phyloP scores from a whole-genome alignment of 352 stramenopile species.

The Aphanomyces cochlioides region DNA sequence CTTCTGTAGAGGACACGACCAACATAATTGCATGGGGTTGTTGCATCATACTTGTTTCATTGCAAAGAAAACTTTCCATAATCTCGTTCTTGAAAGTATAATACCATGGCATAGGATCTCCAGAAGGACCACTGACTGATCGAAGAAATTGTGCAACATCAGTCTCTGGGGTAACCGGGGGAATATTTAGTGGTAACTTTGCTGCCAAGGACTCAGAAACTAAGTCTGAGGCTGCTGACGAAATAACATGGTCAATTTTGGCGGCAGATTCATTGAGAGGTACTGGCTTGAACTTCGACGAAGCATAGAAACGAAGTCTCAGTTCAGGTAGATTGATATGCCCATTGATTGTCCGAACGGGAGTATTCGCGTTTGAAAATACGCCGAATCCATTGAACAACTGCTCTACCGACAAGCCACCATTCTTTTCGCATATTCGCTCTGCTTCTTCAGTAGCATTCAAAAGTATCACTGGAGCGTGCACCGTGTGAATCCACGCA shows the following conservation, averaged over 20 bases:
- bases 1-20: constrained; percentile 77
- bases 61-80: constrained; percentile 78
- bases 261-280: constrained; percentile 49
- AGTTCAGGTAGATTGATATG: constrained; percentile 58
- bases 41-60: constrained; percentile 72
- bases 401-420: constrained; percentile 56
- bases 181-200: constrained; percentile 45
- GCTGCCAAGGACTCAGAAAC: background rate
- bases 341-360: constrained; percentile 70
- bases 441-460: constrained; percentile 72
- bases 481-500: constrained; percentile 71
- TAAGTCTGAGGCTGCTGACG: constrained; percentile 27
- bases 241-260: constrained; percentile 61
- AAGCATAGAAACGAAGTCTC: constrained; percentile 69
- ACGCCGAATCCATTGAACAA: constrained; percentile 71
- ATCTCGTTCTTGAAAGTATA: constrained; percentile 68
- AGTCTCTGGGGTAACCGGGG: constrained; percentile 47
- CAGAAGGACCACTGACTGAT: constrained; percentile 47
- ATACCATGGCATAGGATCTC: constrained; percentile 75
- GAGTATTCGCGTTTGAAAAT: constrained; percentile 57
- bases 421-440: constrained; percentile 79
- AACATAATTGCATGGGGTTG: constrained; percentile 72
- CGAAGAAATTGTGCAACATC: constrained; percentile 68
- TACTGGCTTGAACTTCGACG: constrained; percentile 50
- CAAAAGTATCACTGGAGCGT: constrained; percentile 74